phyloP scores from a whole-genome alignment of 2,329 filamentous ascomycete species.

The Pyrenophora graminea region DNA sequence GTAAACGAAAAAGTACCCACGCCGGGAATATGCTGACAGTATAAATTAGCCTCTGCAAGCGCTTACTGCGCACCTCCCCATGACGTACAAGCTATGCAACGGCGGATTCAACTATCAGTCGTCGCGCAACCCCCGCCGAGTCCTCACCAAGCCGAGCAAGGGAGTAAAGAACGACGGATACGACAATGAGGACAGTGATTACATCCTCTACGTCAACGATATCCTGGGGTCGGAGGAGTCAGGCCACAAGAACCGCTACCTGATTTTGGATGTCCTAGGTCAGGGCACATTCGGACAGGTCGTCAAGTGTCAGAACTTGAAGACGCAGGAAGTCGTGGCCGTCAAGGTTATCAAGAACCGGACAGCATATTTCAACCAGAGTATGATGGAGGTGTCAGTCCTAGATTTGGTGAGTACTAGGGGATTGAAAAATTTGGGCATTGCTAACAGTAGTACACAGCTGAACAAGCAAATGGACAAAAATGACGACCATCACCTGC shows the following conservation, averaged over 20 bases:
- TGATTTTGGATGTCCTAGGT: slow-evolving; percentile 94
- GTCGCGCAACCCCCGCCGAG: slow-evolving; percentile 90
- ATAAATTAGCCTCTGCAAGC: slow-evolving; percentile 81
- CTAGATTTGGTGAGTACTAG: slow-evolving; percentile 74
- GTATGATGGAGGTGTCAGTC: slow-evolving; percentile 99
- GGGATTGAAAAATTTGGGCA: background rate
- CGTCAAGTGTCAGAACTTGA: slow-evolving; percentile 97
- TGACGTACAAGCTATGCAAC: slow-evolving; percentile 98
- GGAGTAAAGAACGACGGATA: slow-evolving; percentile 98
- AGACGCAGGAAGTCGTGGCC: slow-evolving; percentile 96
- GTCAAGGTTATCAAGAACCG: slow-evolving; percentile 99
- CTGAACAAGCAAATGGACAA: slow-evolving; percentile 99
- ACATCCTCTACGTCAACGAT: slow-evolving; percentile 98
- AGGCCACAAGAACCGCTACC: slow-evolving; percentile 97
- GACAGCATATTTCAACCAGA: slow-evolving; percentile 99
- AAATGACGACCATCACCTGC: slow-evolving; percentile 95
- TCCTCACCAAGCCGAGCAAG: slow-evolving; percentile 98
- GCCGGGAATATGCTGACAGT: slow-evolving; percentile 21
- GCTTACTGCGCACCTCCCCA: slow-evolving; percentile 86
- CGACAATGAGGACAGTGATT: slow-evolving; percentile 98
- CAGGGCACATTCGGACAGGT: slow-evolving; percentile 99
- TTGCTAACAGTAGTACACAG: slow-evolving; percentile 50
- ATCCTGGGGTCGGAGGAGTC: slow-evolving; percentile 97
- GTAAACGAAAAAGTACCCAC: slow-evolving; percentile 39
- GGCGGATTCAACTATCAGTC: slow-evolving; percentile 98